Conservation (phyloP, 2,329 filamentous ascomycete genomes). For the Pestalotiopsis sp. region DNA sequence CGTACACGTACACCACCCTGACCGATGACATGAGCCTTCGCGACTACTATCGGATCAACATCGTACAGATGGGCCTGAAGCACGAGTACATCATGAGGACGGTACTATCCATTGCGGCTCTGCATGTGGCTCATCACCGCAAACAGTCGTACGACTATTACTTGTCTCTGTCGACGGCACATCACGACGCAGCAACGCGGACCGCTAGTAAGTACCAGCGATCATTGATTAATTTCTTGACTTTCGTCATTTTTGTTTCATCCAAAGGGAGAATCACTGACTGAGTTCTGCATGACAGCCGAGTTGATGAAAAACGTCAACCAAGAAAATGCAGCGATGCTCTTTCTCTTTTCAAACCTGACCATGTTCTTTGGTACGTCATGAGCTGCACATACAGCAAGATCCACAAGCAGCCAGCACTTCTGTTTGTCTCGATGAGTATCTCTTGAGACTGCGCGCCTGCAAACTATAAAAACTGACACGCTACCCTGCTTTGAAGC, state of each 20-base stretch:
- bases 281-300: not conserved
- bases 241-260: not conserved
- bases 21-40: slow-evolving; percentile 32
- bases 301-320: slow-evolving; percentile 11
- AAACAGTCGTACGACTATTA: slow-evolving; percentile 31
- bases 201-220: not conserved
- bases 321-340: slow-evolving; percentile 8
- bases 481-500: not conserved
- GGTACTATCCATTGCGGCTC: slow-evolving; percentile 39
- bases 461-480: not conserved
- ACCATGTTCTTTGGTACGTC: slow-evolving; percentile 18
- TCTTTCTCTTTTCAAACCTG: slow-evolving; percentile 20
- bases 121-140: slow-evolving; percentile 37
- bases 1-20: slow-evolving; percentile 40
- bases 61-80: slow-evolving; percentile 37
- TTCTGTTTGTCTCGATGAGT: not conserved
- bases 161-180: slow-evolving; percentile 31
- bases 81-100: slow-evolving; percentile 40
- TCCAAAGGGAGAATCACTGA: not conserved
- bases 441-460: not conserved
- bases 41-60: slow-evolving; percentile 37
- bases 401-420: too few relatives aligned
- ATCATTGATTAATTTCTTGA: not conserved
- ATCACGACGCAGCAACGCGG: slow-evolving; percentile 21
- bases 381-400: not conserved